Percentiles rank a stretch among this genome's conserved stretches.
Conservation (phyloP, 805 yeast genomes). For the Ogataea degrootiae region DNA sequence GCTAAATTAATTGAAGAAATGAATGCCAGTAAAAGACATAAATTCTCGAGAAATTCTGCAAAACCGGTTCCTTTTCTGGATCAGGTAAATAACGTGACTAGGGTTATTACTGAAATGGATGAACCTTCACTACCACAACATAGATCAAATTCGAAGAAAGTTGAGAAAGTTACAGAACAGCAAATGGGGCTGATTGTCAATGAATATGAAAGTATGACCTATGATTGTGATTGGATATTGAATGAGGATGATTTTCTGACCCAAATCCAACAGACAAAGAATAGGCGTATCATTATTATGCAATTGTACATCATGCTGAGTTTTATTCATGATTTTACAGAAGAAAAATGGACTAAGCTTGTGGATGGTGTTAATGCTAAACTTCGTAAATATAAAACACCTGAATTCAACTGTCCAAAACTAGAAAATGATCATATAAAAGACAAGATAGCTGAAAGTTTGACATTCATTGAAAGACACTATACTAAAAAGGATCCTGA, state of each 20-base stretch:
- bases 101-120: conserved; percentile 12
- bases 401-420: conserved; percentile 14
- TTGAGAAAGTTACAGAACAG: conserved; percentile 1
- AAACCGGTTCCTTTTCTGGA: background rate
- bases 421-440: conserved; percentile 10
- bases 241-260: conserved; percentile 18
- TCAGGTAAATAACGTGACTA: conserved; percentile 1
- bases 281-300: conserved; percentile 13
- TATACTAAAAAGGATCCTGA: conserved; percentile 9
- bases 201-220: conserved; percentile 10
- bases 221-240: conserved; percentile 28
- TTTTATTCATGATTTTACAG: conserved; percentile 15
- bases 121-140: conserved; percentile 1
- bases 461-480: conserved; percentile 21
- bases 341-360: conserved; percentile 17
- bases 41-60: background rate
- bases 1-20: conserved; percentile 14
- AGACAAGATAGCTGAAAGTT: conserved; percentile 10
- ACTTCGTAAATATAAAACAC: conserved; percentile 20
- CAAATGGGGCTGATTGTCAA: conserved; percentile 7
- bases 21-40: conserved; percentile 8
- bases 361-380: conserved; percentile 14
- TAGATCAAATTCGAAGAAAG: background rate
- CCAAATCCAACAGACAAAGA: conserved; percentile 15
- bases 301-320: conserved; percentile 24